phyloP scores from a whole-genome alignment of 208 protist genomes.

The Trypanosomatidae sp. region DNA sequence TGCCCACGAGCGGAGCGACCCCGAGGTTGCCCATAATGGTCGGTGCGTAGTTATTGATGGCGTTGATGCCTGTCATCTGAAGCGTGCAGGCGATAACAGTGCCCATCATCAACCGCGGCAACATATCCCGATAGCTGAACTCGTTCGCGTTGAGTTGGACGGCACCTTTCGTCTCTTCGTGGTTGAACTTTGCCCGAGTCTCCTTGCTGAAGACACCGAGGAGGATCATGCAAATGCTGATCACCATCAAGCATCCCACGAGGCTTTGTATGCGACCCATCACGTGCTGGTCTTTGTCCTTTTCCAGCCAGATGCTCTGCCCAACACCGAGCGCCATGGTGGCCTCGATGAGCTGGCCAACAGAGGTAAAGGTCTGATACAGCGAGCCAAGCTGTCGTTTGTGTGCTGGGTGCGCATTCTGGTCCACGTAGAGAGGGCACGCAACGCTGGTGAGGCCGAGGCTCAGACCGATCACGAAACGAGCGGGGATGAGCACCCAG shows the following conservation, averaged over 20 bases:
- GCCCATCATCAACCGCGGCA: slow-evolving; percentile 46
- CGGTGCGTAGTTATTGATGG: slow-evolving; percentile 88
- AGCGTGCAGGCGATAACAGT: slow-evolving; percentile 53
- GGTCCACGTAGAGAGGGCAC: slow-evolving; percentile 51
- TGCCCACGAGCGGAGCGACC: slow-evolving; percentile 67
- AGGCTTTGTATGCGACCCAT: slow-evolving; percentile 66
- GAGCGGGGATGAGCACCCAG: slow-evolving; percentile 42
- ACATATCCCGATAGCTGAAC: slow-evolving; percentile 54
- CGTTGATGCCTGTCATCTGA: slow-evolving; percentile 88
- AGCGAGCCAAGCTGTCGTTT: slow-evolving; percentile 56
- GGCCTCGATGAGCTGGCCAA: slow-evolving; percentile 79
- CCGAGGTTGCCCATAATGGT: slow-evolving; percentile 72
- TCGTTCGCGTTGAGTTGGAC: slow-evolving; percentile 35
- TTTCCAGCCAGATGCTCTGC: slow-evolving; percentile 38
- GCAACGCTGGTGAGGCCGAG: slow-evolving; percentile 37
- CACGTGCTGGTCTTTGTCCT: slow-evolving; percentile 36
- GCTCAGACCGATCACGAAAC: slow-evolving; percentile 52
- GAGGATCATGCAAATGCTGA: slow-evolving; percentile 54
- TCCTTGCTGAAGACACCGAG: slow-evolving; percentile 1
- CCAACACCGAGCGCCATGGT: slow-evolving; percentile 56
- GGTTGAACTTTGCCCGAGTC: slow-evolving; percentile 20
- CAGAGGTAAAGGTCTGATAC: slow-evolving; percentile 80
- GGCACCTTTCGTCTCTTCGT: slow-evolving; percentile 12
- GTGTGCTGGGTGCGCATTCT: slow-evolving; percentile 43
- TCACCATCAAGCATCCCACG: slow-evolving; percentile 51